Evolutionary conservation across 805 yeast genomes (phyloP).

Genomic region (Pichia californica): DNA sequence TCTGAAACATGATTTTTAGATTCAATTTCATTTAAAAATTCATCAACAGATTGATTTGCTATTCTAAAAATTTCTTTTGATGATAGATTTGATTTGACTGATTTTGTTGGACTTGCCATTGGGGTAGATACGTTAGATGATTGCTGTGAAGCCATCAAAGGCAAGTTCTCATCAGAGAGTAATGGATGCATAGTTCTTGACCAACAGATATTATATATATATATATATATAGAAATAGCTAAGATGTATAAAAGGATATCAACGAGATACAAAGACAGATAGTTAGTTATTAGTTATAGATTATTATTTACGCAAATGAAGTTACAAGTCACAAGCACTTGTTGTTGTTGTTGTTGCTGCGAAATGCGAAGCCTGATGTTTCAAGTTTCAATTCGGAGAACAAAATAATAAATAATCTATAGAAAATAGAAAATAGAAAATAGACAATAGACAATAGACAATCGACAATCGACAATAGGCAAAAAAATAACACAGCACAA

Average conservation of each 20-base stretch:
- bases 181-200: not conserved
- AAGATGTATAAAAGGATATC: not conserved
- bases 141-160: not conserved
- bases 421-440: too few species aligned
- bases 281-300: too few species aligned
- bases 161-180: not conserved
- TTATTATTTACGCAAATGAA: too few species aligned
- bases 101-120: not conserved
- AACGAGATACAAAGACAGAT: too few species aligned
- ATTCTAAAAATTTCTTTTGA: constrained; percentile 21
- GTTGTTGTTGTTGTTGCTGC: not conserved
- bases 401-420: too few species aligned
- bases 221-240: too few species aligned
- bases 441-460: too few species aligned
- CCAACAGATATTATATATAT: not conserved
- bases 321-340: not conserved
- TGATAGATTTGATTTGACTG: constrained; percentile 3
- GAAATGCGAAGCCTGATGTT: not conserved
- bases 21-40: constrained; percentile 29
- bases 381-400: too few species aligned
- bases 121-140: too few species aligned
- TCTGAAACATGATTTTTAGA: constrained; percentile 11
- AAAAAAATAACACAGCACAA: too few species aligned
- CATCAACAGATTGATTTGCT: constrained; percentile 35
- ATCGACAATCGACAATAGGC: too few species aligned